Percentiles rank a stretch among this genome's conserved stretches.
Conservation (phyloP, 139 green algal genomes). For the Ettlia oleoabundans region DNA sequence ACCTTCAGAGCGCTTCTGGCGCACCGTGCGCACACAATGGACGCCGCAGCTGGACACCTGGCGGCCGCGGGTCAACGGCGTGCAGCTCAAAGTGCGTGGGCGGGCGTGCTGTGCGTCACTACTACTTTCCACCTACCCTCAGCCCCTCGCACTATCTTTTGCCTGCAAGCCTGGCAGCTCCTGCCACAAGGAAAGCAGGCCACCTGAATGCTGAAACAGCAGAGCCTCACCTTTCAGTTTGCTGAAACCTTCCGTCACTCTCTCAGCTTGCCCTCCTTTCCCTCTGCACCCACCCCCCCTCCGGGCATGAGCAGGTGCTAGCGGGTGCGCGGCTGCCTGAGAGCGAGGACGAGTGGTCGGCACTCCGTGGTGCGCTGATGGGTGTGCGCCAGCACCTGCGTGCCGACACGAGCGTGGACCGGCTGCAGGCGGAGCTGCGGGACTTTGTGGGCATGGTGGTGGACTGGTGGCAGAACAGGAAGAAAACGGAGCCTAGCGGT, state of each 20-base stretch:
- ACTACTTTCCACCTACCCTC: not conserved
- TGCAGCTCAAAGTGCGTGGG: slow-evolving; percentile 62
- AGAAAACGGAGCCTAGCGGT: slow-evolving; percentile 31
- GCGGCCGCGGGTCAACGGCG: slow-evolving; percentile 64
- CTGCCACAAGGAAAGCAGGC: too few species aligned
- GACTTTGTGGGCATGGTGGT: slow-evolving; percentile 53
- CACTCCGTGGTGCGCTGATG: slow-evolving; percentile 33
- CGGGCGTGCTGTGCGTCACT: not conserved
- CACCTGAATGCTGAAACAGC: too few species aligned
- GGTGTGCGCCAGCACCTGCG: slow-evolving; percentile 42
- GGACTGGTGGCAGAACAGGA: slow-evolving; percentile 66
- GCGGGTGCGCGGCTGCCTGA: slow-evolving; percentile 60
- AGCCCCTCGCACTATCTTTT: too few species aligned
- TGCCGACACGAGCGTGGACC: slow-evolving; percentile 28
- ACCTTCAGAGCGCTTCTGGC: slow-evolving; percentile 61
- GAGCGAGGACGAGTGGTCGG: slow-evolving; percentile 48
- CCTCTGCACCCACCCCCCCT: not conserved
- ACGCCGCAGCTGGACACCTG: slow-evolving; percentile 63
- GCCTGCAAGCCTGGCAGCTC: too few species aligned
- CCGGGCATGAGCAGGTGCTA: slow-evolving; percentile 25
- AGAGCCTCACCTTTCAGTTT: not conserved
- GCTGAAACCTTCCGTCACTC: not conserved
- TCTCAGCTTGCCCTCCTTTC: not conserved
- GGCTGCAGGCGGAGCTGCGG: slow-evolving; percentile 46
- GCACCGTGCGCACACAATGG: slow-evolving; percentile 31